Conservation (phyloP, 139 green algal genomes). For the Picochlorum sp. region DNA sequence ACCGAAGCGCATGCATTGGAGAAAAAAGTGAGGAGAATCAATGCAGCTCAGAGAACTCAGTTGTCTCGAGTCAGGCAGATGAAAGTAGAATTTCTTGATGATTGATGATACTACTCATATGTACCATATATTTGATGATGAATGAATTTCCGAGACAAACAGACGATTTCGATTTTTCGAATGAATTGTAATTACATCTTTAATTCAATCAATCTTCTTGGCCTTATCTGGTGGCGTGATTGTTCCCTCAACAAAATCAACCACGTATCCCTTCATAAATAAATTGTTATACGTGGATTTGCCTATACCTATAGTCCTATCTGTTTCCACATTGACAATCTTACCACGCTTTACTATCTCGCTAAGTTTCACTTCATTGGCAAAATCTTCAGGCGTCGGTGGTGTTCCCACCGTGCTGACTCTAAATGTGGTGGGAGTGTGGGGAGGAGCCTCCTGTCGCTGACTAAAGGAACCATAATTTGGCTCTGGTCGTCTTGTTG, state of each 20-base stretch:
- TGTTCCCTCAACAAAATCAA: conserved; percentile 13
- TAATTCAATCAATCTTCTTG: background rate
- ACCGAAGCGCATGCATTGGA: conserved; percentile 13
- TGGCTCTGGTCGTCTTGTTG: too few relatives aligned
- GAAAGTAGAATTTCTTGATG: background rate
- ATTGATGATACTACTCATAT: too few relatives aligned
- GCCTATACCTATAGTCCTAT: conserved; percentile 39
- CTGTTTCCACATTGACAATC: conserved; percentile 35
- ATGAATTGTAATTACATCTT: background rate
- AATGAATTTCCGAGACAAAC: too few relatives aligned
- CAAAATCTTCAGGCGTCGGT: background rate
- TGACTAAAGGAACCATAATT: too few relatives aligned
- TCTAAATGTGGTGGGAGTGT: background rate
- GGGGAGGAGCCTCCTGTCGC: too few relatives aligned
- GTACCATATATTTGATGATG: too few relatives aligned
- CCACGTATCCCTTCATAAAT: conserved; percentile 12
- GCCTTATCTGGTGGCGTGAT: conserved; percentile 13
- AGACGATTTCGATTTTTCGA: too few relatives aligned
- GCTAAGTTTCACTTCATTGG: conserved; percentile 10
- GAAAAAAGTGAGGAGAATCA: conserved; percentile 2
- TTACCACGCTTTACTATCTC: conserved; percentile 25
- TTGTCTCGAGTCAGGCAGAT: background rate
- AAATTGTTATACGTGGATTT: conserved; percentile 44
- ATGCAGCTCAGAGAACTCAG: background rate
- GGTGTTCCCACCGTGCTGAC: background rate